phyloP scores from a whole-genome alignment of 2,329 filamentous ascomycete genomes.

The Raffaelea deltoideospora region DNA sequence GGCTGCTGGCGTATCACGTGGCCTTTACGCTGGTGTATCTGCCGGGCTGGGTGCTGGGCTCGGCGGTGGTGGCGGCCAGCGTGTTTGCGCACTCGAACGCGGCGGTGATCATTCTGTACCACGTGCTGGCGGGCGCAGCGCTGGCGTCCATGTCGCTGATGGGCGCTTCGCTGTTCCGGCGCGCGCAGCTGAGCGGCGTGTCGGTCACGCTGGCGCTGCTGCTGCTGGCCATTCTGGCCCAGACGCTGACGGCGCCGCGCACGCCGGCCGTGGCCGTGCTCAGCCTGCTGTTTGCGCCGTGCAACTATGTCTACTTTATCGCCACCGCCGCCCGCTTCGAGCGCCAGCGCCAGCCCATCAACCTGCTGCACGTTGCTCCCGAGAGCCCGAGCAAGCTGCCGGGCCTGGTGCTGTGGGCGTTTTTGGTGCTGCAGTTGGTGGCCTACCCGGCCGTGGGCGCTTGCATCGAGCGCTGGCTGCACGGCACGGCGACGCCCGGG shows the following conservation, averaged over 20 bases:
- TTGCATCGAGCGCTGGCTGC: constrained; percentile 55
- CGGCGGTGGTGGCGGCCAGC: constrained; percentile 43
- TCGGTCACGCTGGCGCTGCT: constrained; percentile 57
- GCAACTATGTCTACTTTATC: constrained; percentile 74
- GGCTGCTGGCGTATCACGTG: constrained; percentile 66
- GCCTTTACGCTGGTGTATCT: constrained; percentile 68
- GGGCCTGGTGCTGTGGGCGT: constrained; percentile 63
- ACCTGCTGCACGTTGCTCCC: constrained; percentile 48
- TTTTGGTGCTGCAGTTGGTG: constrained; percentile 63
- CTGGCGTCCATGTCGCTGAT: constrained; percentile 70
- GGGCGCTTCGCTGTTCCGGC: constrained; percentile 71
- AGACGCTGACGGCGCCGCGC: constrained; percentile 49
- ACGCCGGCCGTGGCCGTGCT: constrained; percentile 54
- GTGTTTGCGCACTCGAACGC: constrained; percentile 51
- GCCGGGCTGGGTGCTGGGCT: constrained; percentile 70
- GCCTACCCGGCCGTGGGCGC: constrained; percentile 63
- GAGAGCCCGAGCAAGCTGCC: constrained; percentile 52
- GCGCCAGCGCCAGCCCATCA: constrained; percentile 38
- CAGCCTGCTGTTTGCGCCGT: constrained; percentile 67
- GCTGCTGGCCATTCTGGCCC: constrained; percentile 66
- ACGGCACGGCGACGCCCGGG: constrained; percentile 55
- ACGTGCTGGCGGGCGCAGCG: constrained; percentile 61
- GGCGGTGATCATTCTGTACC: constrained; percentile 56
- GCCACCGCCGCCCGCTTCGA: constrained; percentile 68
- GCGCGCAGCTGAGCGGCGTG: constrained; percentile 77